Percentiles rank a stretch among this genome's conserved stretches.
Evolutionary conservation across 352 stramenopile species (phyloP).

Genomic region (Globisporangium paddicum): DNA sequence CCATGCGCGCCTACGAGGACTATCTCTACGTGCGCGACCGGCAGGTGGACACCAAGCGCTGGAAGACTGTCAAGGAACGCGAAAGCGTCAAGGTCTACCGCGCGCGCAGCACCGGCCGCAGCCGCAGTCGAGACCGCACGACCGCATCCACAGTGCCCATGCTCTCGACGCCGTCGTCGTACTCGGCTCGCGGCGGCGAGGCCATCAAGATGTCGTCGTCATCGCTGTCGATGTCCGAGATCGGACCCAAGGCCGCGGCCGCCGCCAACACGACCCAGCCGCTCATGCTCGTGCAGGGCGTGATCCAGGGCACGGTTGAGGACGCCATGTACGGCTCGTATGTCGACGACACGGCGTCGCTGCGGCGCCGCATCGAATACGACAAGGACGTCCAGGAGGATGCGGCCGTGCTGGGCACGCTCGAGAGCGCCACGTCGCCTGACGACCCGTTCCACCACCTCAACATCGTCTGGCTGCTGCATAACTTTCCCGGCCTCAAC

Average conservation of each 20-base stretch:
- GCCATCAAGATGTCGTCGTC: not conserved
- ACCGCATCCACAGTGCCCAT: not conserved
- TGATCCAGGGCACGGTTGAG: constrained; percentile 36
- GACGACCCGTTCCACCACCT: constrained; percentile 55
- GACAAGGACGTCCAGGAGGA: constrained; percentile 51
- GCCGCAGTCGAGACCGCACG: not conserved
- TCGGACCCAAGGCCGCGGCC: constrained; percentile 37
- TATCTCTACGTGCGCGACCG: constrained; percentile 20
- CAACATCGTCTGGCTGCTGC: constrained; percentile 39
- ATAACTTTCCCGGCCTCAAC: constrained; percentile 24
- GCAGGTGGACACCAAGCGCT: constrained; percentile 29
- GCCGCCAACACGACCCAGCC: constrained; percentile 38
- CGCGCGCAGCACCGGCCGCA: constrained; percentile 9
- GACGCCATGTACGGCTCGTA: constrained; percentile 46
- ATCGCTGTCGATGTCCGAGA: constrained; percentile 17
- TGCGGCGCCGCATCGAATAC: constrained; percentile 27
- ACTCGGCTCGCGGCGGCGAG: constrained; percentile 12
- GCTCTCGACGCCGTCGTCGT: not conserved
- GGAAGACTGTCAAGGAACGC: constrained; percentile 30
- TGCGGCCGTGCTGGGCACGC: constrained; percentile 37
- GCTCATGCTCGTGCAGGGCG: constrained; percentile 24
- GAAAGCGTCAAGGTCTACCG: constrained; percentile 31
- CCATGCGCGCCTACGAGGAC: constrained; percentile 33
- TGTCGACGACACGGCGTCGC: constrained; percentile 32
- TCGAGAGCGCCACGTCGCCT: constrained; percentile 27